Evolutionary conservation across 139 green algal genomes (phyloP).

Genomic region (Pleodorina starrii): DNA sequence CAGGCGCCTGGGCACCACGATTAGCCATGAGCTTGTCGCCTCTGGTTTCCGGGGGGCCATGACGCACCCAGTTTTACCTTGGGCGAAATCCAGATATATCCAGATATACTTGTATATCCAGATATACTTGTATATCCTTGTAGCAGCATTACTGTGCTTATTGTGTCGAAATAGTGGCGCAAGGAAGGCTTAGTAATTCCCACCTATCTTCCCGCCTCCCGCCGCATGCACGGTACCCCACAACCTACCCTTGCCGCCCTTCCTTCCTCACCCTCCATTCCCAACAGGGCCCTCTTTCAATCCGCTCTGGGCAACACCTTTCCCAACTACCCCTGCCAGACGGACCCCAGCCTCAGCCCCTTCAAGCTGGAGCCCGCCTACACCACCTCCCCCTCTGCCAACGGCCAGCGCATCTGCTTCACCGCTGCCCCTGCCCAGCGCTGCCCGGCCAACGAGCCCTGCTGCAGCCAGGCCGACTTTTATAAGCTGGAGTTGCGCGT

Average conservation of each 20-base stretch:
- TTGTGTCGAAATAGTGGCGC: not conserved
- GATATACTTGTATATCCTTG: too few relatives aligned
- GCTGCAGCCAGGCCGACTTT: constrained; percentile 24
- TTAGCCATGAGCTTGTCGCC: not conserved
- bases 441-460: constrained; percentile 9
- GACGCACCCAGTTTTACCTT: too few relatives aligned
- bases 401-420: constrained; percentile 46
- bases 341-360: constrained; percentile 12
- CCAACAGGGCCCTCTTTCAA: not conserved
- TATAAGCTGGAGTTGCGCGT: constrained; percentile 43
- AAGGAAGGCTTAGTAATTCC: too few relatives aligned
- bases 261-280: not conserved
- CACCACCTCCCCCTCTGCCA: constrained; percentile 32
- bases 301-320: not conserved
- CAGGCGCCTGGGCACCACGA: too few relatives aligned
- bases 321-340: constrained; percentile 14
- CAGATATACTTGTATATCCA: too few relatives aligned
- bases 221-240: too few relatives aligned
- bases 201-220: too few relatives aligned
- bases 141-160: not conserved
- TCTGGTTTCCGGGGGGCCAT: too few relatives aligned
- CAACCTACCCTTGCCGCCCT: not conserved
- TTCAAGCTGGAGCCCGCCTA: constrained; percentile 30
- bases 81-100: too few relatives aligned
- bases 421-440: constrained; percentile 18